Percentiles rank a stretch among this genome's conserved stretches.
These are phyloP conservation scores for Ophiostoma quercus DNA, from an alignment of 2,329 filamentous ascomycete genomes.

Conservation along the genomic window DNA sequence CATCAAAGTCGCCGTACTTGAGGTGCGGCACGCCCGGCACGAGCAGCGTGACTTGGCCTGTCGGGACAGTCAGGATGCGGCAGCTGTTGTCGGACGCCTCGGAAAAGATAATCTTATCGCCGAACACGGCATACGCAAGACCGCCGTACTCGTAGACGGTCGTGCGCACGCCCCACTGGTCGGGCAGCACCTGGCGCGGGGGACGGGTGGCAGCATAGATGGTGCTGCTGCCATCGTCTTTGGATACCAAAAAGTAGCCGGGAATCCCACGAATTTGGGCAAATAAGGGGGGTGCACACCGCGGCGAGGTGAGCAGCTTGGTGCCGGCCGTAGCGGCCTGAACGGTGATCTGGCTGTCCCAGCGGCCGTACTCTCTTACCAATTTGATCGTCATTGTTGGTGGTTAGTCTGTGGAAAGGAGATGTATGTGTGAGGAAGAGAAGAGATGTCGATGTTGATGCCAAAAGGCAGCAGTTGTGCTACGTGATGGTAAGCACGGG, in stretches of 20 bases:
- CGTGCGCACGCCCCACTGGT: constrained; percentile 41
- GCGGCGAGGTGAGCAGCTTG: constrained; percentile 34
- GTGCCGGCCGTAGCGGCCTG: constrained; percentile 38
- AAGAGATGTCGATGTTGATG: neutral
- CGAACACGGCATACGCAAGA: constrained; percentile 39
- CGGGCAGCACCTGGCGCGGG: constrained; percentile 39
- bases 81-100: constrained; percentile 41
- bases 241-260: constrained; percentile 38
- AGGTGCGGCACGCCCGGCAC: constrained; percentile 33
- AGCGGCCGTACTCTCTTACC: constrained; percentile 37
- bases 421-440: neutral
- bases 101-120: constrained; percentile 40
- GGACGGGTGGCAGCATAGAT: constrained; percentile 36
- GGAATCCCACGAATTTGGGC: constrained; percentile 28
- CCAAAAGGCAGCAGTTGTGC: neutral
- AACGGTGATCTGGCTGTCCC: constrained; percentile 38
- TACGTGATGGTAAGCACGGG: constrained; percentile 1
- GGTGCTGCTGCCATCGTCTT: constrained; percentile 39
- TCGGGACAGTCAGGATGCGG: constrained; percentile 39
- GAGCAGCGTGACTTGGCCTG: constrained; percentile 35
- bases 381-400: constrained; percentile 27
- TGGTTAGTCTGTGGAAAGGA: neutral
- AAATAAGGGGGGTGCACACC: constrained; percentile 29
- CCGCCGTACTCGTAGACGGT: constrained; percentile 52
- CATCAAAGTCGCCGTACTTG: constrained; percentile 45